phyloP scores from a whole-genome alignment of 2,329 filamentous ascomycete species.

The Aotearoamyces nothofagi region DNA sequence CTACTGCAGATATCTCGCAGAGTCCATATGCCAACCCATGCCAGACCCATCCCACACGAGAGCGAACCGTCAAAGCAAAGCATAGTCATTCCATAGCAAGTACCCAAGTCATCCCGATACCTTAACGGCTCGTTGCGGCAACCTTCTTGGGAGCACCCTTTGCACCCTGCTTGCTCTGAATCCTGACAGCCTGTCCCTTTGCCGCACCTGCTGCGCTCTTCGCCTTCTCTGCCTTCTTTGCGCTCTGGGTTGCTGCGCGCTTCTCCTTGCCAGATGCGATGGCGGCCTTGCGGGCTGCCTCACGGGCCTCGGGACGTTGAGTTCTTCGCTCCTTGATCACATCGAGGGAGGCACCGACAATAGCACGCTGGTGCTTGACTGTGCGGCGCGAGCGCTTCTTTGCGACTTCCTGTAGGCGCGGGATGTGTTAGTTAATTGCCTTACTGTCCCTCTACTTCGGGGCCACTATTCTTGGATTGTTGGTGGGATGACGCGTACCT shows the following conservation, averaged over 20 bases:
- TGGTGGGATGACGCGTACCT: slow-evolving; percentile 50
- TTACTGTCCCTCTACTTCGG: not conserved
- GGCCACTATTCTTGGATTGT: slow-evolving; percentile 1
- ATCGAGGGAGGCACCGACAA: slow-evolving; percentile 97
- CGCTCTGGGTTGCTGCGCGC: slow-evolving; percentile 73
- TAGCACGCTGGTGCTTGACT: slow-evolving; percentile 97
- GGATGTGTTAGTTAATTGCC: slow-evolving; percentile 3
- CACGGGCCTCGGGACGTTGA: slow-evolving; percentile 89
- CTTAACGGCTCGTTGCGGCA: slow-evolving; percentile 73
- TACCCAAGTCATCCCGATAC: slow-evolving; percentile 4
- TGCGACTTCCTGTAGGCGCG: slow-evolving; percentile 70
- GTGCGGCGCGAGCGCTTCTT: slow-evolving; percentile 98
- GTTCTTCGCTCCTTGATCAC: slow-evolving; percentile 98
- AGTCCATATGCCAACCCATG: slow-evolving; percentile 1
- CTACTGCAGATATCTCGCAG: slow-evolving; percentile 5
- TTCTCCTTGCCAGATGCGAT: slow-evolving; percentile 99
- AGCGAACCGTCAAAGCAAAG: slow-evolving; percentile 7
- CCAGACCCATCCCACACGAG: slow-evolving; percentile 3
- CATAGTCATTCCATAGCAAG: no score
- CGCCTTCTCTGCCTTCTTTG: slow-evolving; percentile 99
- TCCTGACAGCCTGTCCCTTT: slow-evolving; percentile 65
- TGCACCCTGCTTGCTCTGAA: slow-evolving; percentile 92
- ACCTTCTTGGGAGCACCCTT: slow-evolving; percentile 84
- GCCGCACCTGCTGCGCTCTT: slow-evolving; percentile 64
- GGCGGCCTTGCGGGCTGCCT: slow-evolving; percentile 74